Conservation (phyloP, 176 grass and related monocot genomes). For the Cymbopogon citratus region DNA sequence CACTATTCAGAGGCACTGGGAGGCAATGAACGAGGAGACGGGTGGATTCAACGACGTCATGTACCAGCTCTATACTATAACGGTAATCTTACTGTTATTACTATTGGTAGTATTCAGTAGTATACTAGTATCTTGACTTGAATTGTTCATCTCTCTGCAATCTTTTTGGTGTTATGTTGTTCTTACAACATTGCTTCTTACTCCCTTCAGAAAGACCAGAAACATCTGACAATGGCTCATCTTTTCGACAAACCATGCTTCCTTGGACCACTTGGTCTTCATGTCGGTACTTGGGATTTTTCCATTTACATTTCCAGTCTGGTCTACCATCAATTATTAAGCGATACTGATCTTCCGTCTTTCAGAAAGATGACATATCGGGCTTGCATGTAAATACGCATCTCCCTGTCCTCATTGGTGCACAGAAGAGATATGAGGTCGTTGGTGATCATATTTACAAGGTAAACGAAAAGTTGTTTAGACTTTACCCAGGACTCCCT, state of each 20-base stretch:
- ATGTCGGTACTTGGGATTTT: constrained; percentile 38
- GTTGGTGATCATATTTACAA: constrained; percentile 85
- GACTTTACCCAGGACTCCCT: not conserved
- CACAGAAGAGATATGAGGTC: constrained; percentile 74
- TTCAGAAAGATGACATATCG: constrained; percentile 77
- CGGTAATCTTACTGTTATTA: constrained; percentile 35
- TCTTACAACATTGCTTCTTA: constrained; percentile 1
- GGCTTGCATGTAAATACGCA: constrained; percentile 81
- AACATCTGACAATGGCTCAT: constrained; percentile 85
- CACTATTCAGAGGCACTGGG: constrained; percentile 82
- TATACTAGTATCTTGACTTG: not conserved
- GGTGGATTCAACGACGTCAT: constrained; percentile 84
- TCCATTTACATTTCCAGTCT: not conserved
- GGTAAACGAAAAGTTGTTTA: constrained; percentile 33
- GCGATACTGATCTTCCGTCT: not conserved
- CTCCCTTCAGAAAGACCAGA: constrained; percentile 62
- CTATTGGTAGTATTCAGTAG: not conserved
- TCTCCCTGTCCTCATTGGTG: constrained; percentile 64
- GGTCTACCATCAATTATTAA: not conserved
- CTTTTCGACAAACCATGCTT: constrained; percentile 96
- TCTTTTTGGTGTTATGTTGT: not conserved
- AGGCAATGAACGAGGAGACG: constrained; percentile 77
- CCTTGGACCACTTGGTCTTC: constrained; percentile 73
- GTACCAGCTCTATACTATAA: constrained; percentile 71
- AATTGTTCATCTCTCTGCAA: not conserved